These are phyloP conservation scores for Furcasterigmium furcatum DNA, from an alignment of 2,329 filamentous ascomycete genomes.

Conservation along the genomic window DNA sequence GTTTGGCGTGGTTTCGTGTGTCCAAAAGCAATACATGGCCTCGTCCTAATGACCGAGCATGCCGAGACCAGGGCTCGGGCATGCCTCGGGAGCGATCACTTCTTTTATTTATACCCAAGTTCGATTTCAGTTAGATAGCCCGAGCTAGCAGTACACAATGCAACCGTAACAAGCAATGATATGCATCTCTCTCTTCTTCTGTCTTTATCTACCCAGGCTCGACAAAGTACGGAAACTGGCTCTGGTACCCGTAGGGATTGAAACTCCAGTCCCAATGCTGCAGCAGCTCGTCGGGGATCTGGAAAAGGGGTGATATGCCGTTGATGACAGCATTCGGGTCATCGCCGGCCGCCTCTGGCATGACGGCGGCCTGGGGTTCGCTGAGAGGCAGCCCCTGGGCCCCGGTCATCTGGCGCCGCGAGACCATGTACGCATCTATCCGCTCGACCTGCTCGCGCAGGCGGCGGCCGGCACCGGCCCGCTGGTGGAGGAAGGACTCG, in stretches of 20 bases:
- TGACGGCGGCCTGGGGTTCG: too few species aligned
- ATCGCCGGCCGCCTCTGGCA: neutral
- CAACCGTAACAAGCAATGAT: too few species aligned
- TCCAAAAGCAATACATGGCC: too few species aligned
- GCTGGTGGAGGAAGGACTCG: conserved; percentile 15
- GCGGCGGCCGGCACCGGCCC: conserved; percentile 16
- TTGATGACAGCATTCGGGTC: neutral
- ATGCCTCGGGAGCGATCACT: too few species aligned
- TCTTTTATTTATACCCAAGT: too few species aligned
- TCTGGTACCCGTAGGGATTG: conserved; percentile 1
- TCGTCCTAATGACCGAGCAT: too few species aligned
- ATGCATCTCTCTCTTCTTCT: too few species aligned
- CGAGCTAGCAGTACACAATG: too few species aligned
- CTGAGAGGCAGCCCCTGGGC: too few species aligned
- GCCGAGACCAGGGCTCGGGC: too few species aligned
- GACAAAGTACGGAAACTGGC: conserved; percentile 1
- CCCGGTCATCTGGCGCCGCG: conserved; percentile 9
- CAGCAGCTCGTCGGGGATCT: conserved; percentile 6
- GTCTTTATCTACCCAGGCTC: neutral
- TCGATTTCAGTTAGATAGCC: too few species aligned
- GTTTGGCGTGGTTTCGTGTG: too few species aligned
- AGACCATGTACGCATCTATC: conserved; percentile 19
- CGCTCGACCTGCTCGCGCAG: conserved; percentile 16
- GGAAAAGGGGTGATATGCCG: conserved; percentile 3
- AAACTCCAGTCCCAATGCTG: conserved; percentile 5